Evolutionary conservation across 495 filamentous ascomycete genomes (phyloP).

Genomic region (Penicillium ucsense): DNA sequence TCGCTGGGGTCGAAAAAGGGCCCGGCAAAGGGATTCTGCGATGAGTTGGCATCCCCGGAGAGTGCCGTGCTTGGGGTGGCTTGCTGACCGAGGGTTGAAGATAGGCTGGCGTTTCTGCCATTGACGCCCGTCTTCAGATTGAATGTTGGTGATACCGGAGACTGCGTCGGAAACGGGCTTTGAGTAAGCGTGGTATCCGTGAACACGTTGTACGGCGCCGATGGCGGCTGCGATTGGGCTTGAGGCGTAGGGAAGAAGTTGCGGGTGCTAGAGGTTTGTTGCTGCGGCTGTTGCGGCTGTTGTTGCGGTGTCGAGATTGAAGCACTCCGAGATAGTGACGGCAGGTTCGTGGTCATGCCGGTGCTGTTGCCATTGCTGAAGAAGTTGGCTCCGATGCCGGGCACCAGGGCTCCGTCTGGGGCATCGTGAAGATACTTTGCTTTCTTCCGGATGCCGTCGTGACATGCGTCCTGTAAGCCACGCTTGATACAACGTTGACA

Average conservation of each 20-base stretch:
- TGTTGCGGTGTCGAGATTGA: slow-evolving; percentile 10
- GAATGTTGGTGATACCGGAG: slow-evolving; percentile 61
- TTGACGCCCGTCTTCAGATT: slow-evolving; percentile 34
- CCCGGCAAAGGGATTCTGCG: slow-evolving; percentile 43
- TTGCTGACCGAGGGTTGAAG: slow-evolving; percentile 27
- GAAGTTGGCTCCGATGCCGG: slow-evolving; percentile 39
- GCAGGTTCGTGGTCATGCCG: slow-evolving; percentile 20
- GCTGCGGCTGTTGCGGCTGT: slow-evolving; percentile 2
- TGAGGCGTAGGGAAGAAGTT: slow-evolving; percentile 28
- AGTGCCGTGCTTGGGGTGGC: slow-evolving; percentile 23
- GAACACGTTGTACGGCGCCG: slow-evolving; percentile 32
- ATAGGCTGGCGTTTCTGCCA: slow-evolving; percentile 30
- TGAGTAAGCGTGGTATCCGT: slow-evolving; percentile 31
- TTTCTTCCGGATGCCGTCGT: slow-evolving; percentile 96
- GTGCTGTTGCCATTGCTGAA: slow-evolving; percentile 1
- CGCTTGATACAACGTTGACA: slow-evolving; percentile 92
- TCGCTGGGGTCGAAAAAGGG: slow-evolving; percentile 80
- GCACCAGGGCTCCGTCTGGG: slow-evolving; percentile 64
- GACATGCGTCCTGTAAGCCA: slow-evolving; percentile 77
- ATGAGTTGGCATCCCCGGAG: slow-evolving; percentile 21
- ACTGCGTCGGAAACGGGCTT: slow-evolving; percentile 52
- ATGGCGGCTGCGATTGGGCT: slow-evolving; percentile 17
- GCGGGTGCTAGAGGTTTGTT: slow-evolving; percentile 6
- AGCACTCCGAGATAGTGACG: slow-evolving; percentile 26
- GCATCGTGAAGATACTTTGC: slow-evolving; percentile 98